phyloP scores from a whole-genome alignment of 2,329 filamentous ascomycete species.

The Aureobasidium uvarum region DNA sequence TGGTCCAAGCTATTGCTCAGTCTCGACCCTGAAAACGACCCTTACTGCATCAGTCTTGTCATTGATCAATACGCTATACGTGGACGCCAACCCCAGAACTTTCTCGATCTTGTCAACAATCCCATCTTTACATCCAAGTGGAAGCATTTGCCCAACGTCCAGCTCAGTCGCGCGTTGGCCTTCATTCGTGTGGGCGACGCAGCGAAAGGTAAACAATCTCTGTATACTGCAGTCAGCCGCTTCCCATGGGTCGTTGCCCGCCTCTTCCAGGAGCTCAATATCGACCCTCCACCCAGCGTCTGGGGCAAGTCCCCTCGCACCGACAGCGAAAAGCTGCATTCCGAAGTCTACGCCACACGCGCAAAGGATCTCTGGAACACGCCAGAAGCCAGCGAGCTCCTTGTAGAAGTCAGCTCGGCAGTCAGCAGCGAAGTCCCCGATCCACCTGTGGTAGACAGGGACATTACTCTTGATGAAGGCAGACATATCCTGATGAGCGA shows the following conservation, averaged over 20 bases:
- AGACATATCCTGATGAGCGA: constrained; percentile 78
- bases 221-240: constrained; percentile 66
- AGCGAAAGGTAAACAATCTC: constrained; percentile 61
- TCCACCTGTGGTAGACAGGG: constrained; percentile 39
- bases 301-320: constrained; percentile 75
- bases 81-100: constrained; percentile 71
- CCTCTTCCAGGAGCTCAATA: constrained; percentile 74
- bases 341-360: constrained; percentile 71
- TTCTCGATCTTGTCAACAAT: constrained; percentile 65
- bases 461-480: constrained; percentile 58
- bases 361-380: constrained; percentile 86
- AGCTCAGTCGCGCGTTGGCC: constrained; percentile 74
- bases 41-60: constrained; percentile 76
- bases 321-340: constrained; percentile 65
- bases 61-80: constrained; percentile 84
- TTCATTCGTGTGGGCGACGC: constrained; percentile 67
- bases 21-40: constrained; percentile 69
- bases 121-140: constrained; percentile 50
- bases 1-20: constrained; percentile 85
- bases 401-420: constrained; percentile 66
- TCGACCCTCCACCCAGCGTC: constrained; percentile 73
- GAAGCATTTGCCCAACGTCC: constrained; percentile 65
- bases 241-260: constrained; percentile 83
- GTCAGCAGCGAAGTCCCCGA: constrained; percentile 47
- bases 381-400: constrained; percentile 64